Percentiles rank a stretch among this genome's conserved stretches.
phyloP scores from a whole-genome alignment of 352 stramenopile genomes.

The Phytophthora citrophthora region DNA sequence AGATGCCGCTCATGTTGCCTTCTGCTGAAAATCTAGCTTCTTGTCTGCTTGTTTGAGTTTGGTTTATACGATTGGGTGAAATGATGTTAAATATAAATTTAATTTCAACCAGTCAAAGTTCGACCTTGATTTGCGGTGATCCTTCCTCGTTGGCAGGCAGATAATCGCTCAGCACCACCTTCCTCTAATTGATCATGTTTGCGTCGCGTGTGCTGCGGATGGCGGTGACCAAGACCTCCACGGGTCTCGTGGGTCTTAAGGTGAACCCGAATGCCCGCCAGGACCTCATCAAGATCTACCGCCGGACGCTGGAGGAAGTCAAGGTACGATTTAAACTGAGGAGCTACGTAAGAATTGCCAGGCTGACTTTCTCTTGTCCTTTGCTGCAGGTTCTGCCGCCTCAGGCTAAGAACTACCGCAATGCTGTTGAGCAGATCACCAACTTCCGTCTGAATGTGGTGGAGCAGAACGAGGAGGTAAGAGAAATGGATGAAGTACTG shows the following conservation, averaged over 20 bases:
- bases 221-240: conserved; percentile 89
- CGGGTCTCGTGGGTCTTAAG: conserved; percentile 82
- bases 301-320: conserved; percentile 81
- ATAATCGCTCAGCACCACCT: conserved; percentile 25
- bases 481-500: conserved; percentile 7
- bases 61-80: conserved; percentile 18
- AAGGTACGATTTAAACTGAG: conserved; percentile 49
- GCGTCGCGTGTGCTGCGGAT: conserved; percentile 83
- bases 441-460: conserved; percentile 85
- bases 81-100: neutral
- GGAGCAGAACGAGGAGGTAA: conserved; percentile 74
- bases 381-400: conserved; percentile 61
- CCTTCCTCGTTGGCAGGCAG: conserved; percentile 22
- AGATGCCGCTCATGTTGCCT: conserved; percentile 70
- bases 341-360: neutral
- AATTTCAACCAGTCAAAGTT: conserved; percentile 27
- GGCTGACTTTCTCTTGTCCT: conserved; percentile 10
- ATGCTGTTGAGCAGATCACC: conserved; percentile 85
- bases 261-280: conserved; percentile 86
- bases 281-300: conserved; percentile 87
- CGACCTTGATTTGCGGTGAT: conserved; percentile 34
- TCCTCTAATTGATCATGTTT: conserved; percentile 63
- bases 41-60: neutral
- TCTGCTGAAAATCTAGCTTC: conserved; percentile 5
- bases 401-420: conserved; percentile 76